Evolutionary conservation across 495 filamentous ascomycete species (phyloP), one percentile per base, ranked within the genome.

Genomic region (Penicillium soppii): DNA sequence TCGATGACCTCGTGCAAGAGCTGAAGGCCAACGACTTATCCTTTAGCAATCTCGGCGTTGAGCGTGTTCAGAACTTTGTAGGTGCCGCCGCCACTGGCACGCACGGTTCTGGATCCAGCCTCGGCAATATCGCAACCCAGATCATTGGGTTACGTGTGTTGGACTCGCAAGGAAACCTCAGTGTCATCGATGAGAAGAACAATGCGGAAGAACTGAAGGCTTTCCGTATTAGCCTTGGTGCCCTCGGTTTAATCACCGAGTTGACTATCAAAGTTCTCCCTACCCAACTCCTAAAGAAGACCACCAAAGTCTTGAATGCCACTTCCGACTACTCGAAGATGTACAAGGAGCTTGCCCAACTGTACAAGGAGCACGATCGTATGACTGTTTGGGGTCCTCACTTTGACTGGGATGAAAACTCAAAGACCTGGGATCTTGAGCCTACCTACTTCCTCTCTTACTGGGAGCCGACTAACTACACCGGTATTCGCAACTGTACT

Each of bases 381-480:
- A 46, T 61, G 32, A 61, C 38, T 15, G 35, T 61, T 25, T 47
- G 38, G 41, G 57, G 57, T 12, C 57, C 57, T 21, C 38, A 53
- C 41, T 53, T 54, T 16, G 39, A 61, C 49, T 61, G 53, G 53
- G 30, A 56, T 27, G 17, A 42, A 19, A 40, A 52, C 15, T 25
- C 33, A 3, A 37, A 61, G 12, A 22, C 9, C 32, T 47, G 29
- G 23, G 44, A 12, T 20, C 21, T 56, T 9, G 41, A 61, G 44
- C 53, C 57, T 30, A 48, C 25, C 5, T 43, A 37, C 45, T 46
- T 22, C 25, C 26, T 41, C 44, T 38, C 33, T 26, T 61, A 41
- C 20, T 61, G 57, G 57, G 57, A 61, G 25, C 43, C 38, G 20
- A 61, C 53, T 13, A 46, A 50, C 49, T 61, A 61, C 38, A 56